Percentiles rank a stretch among this genome's conserved stretches.
Evolutionary conservation across 257 asterid genomes (phyloP).

Genomic region (Sherardia arvensis): DNA sequence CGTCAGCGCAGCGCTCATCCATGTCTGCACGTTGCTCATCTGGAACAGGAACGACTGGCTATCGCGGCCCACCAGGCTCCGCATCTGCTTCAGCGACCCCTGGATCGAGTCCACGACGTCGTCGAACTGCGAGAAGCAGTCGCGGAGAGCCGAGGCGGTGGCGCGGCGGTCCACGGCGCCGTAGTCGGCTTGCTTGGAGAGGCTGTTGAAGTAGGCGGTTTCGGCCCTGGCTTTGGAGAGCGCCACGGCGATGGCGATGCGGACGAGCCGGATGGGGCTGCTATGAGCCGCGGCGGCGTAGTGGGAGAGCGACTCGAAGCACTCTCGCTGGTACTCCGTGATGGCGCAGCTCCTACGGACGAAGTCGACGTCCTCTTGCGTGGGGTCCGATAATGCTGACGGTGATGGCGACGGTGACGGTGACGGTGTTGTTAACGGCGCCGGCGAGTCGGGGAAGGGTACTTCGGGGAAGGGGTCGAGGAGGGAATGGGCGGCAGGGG

Average conservation of each 20-base stretch:
- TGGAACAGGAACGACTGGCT: slow-evolving; percentile 59
- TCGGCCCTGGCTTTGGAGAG: slow-evolving; percentile 32
- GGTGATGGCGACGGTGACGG: not conserved
- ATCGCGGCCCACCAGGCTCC: slow-evolving; percentile 27
- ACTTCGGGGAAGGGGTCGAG: slow-evolving; percentile 21
- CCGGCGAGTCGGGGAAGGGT: slow-evolving; percentile 3
- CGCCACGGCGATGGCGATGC: slow-evolving; percentile 53
- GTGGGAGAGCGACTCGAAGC: slow-evolving; percentile 53
- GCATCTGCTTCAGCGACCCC: slow-evolving; percentile 66
- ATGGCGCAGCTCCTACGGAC: slow-evolving; percentile 54
- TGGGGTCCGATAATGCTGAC: not conserved
- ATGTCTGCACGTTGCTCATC: slow-evolving; percentile 84
- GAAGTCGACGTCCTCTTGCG: slow-evolving; percentile 33
- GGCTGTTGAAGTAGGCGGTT: slow-evolving; percentile 40
- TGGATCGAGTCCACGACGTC: slow-evolving; percentile 68
- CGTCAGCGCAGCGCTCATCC: slow-evolving; percentile 95
- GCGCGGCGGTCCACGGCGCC: slow-evolving; percentile 43
- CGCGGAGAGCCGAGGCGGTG: slow-evolving; percentile 49
- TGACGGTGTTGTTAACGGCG: not conserved
- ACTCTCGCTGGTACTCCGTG: slow-evolving; percentile 52
- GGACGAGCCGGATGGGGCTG: slow-evolving; percentile 57
- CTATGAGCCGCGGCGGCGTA: slow-evolving; percentile 41
- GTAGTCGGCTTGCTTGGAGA: slow-evolving; percentile 37
- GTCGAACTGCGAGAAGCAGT: slow-evolving; percentile 49
- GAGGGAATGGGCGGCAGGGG: slow-evolving; percentile 14